Evolutionary conservation across 1,284 basidiomycete genomes (phyloP).

Genomic region (Trametes polyzona): DNA sequence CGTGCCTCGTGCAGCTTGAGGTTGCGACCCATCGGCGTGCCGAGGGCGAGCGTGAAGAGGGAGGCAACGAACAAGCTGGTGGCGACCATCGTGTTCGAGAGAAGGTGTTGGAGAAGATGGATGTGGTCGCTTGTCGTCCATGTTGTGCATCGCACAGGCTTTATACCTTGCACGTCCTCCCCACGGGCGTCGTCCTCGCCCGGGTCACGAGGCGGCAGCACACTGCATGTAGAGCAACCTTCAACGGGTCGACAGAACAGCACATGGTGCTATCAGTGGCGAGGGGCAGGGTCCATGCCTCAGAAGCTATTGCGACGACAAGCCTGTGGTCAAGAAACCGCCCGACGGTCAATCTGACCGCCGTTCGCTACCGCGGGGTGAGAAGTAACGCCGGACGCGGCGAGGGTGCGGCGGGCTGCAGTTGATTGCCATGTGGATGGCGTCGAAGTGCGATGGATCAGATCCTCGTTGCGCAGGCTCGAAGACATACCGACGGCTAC

Average conservation of each 20-base stretch:
- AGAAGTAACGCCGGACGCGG: not conserved
- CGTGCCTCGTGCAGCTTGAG: conserved; percentile 37
- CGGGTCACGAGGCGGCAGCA: not conserved
- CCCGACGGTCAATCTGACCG: conserved; percentile 1
- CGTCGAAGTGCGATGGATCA: conserved; percentile 1
- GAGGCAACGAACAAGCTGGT: conserved; percentile 28
- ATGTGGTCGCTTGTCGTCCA: not conserved
- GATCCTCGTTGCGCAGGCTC: not conserved
- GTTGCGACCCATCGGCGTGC: conserved; percentile 31
- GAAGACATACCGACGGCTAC: not conserved
- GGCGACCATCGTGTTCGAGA: conserved; percentile 27
- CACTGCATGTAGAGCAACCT: not conserved
- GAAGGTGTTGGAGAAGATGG: not conserved
- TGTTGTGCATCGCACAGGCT: not conserved
- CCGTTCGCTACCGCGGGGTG: not conserved
- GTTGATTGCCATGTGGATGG: conserved; percentile 12
- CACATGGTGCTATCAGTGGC: conserved; percentile 16
- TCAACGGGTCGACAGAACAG: not conserved
- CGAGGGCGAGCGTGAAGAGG: conserved; percentile 31
- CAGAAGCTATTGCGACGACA: not conserved
- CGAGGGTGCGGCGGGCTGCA: not conserved
- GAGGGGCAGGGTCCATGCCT: not conserved
- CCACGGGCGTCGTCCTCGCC: not conserved
- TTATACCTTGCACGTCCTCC: not conserved
- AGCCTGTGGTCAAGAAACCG: not conserved